These are phyloP conservation scores for Epichloe coenophiala DNA, from an alignment of 2,329 filamentous ascomycete genomes.

Conservation along the genomic window DNA sequence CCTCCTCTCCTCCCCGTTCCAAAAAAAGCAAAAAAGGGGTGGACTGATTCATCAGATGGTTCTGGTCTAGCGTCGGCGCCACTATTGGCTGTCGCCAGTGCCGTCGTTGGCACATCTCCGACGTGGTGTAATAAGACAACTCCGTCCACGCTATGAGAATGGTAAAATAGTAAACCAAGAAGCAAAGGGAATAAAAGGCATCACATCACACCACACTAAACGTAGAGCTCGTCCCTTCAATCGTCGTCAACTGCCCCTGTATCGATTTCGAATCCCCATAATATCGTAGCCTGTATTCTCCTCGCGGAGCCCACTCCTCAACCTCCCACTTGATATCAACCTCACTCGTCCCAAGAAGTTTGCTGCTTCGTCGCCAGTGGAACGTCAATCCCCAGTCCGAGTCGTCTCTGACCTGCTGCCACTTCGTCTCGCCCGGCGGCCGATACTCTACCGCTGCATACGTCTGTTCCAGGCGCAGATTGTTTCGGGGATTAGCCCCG, in stretches of 20 bases:
- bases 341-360: slow-evolving; percentile 58
- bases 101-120: too few species aligned
- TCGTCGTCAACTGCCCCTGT: slow-evolving; percentile 45
- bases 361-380: slow-evolving; percentile 62
- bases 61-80: neutral
- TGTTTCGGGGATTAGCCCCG: slow-evolving; percentile 80
- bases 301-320: slow-evolving; percentile 41
- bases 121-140: neutral
- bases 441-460: slow-evolving; percentile 59
- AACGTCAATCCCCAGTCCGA: slow-evolving; percentile 73
- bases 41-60: neutral
- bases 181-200: too few species aligned
- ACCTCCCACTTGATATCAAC: slow-evolving; percentile 71
- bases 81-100: neutral
- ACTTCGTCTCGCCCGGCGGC: slow-evolving; percentile 23
- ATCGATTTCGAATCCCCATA: slow-evolving; percentile 65
- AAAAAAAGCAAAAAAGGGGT: too few species aligned
- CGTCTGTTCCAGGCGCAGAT: slow-evolving; percentile 63
- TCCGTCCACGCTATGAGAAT: neutral
- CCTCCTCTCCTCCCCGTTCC: too few species aligned
- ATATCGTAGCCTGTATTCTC: slow-evolving; percentile 65
- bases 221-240: slow-evolving; percentile 50
- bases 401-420: slow-evolving; percentile 60
- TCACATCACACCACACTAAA: slow-evolving; percentile 24
- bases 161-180: neutral